Conservation (phyloP, 805 yeast species). For the Yamadazyma tumulicola region DNA sequence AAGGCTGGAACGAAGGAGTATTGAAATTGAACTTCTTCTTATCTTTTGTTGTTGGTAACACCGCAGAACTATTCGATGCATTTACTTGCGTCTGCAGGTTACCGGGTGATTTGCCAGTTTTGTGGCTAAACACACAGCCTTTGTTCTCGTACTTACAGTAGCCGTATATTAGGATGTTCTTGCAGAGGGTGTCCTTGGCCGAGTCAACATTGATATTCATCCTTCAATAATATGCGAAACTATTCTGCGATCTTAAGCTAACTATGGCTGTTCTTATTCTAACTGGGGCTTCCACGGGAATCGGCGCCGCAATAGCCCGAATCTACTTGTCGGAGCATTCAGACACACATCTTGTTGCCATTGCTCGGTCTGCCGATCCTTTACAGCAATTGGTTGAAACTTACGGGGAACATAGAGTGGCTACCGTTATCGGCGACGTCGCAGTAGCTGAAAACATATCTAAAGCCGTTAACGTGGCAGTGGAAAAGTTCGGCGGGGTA, state of each 20-base stretch:
- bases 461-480: slow-evolving; percentile 42
- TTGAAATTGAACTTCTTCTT: slow-evolving; percentile 33
- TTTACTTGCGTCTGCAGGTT: slow-evolving; percentile 1
- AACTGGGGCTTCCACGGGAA: slow-evolving; percentile 72
- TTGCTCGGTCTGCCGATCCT: slow-evolving; percentile 61
- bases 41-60: background rate
- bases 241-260: slow-evolving; percentile 2
- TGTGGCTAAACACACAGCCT: slow-evolving; percentile 79
- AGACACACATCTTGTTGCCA: slow-evolving; percentile 50
- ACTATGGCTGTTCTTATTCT: slow-evolving; percentile 38
- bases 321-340: slow-evolving; percentile 38
- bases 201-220: slow-evolving; percentile 46
- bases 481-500: slow-evolving; percentile 50
- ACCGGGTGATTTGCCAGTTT: slow-evolving; percentile 1
- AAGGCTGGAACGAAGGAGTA: slow-evolving; percentile 44
- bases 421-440: slow-evolving; percentile 58
- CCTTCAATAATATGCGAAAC: too few relatives aligned
- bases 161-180: slow-evolving; percentile 82
- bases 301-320: slow-evolving; percentile 75
- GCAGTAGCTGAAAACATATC: slow-evolving; percentile 33
- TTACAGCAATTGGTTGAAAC: slow-evolving; percentile 40
- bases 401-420: slow-evolving; percentile 49
- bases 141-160: slow-evolving; percentile 83
- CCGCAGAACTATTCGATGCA: background rate
- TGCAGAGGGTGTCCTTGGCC: slow-evolving; percentile 76